These are phyloP conservation scores for Orobanche coerulescens DNA, from an alignment of 257 asterid species.

Conservation along the genomic window DNA sequence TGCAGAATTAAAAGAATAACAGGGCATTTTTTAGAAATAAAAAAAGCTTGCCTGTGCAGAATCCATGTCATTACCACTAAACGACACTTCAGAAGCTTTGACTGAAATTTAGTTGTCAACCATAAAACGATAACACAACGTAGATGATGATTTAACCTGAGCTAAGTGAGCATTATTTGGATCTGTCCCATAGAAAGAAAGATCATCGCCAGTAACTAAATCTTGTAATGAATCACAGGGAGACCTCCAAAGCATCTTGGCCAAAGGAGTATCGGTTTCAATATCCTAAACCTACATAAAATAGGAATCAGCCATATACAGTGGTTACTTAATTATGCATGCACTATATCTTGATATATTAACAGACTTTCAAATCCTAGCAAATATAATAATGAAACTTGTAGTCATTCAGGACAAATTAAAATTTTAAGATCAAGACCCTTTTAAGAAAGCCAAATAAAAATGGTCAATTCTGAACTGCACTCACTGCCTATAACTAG, in stretches of 20 bases:
- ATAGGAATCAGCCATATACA: conserved; percentile 15
- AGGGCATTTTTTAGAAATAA: conserved; percentile 21
- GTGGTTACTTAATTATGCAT: conserved; percentile 5
- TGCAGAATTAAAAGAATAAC: conserved; percentile 33
- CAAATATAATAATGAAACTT: not conserved
- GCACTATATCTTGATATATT: not conserved
- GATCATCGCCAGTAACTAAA: conserved; percentile 92
- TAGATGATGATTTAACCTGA: conserved; percentile 46
- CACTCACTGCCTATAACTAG: not conserved
- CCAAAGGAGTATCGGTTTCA: conserved; percentile 61
- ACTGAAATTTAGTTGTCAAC: no score
- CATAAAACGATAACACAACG: no score
- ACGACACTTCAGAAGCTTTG: no score
- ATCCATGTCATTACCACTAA: not conserved
- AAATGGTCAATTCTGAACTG: not conserved
- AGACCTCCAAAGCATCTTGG: conserved; percentile 70
- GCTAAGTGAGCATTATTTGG: conserved; percentile 68
- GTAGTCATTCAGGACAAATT: not conserved
- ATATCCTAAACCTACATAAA: conserved; percentile 73
- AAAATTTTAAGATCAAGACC: conserved; percentile 9
- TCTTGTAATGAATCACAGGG: conserved; percentile 76
- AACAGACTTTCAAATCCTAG: conserved; percentile 5
- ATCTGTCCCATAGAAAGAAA: conserved; percentile 66
- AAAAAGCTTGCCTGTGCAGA: conserved; percentile 3
- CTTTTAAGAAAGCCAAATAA: no score